phyloP scores from a whole-genome alignment of 2,329 filamentous ascomycete species.

The Colletotrichum nymphaeae region DNA sequence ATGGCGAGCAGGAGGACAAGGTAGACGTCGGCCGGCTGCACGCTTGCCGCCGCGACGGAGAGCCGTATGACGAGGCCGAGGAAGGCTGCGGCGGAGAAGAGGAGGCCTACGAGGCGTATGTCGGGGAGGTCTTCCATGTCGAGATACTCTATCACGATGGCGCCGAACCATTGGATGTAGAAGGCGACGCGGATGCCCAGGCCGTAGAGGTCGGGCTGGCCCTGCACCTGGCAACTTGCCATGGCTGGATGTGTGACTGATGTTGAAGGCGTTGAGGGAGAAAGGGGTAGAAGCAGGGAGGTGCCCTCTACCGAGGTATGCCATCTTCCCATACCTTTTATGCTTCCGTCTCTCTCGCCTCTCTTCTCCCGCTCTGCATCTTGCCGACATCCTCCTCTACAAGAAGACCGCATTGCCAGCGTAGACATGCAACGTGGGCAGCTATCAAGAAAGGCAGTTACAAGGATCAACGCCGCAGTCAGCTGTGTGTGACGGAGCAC shows the following conservation, averaged over 20 bases:
- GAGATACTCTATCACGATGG: conserved; percentile 45
- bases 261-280: neutral
- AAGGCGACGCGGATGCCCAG: conserved; percentile 48
- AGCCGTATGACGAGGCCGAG: conserved; percentile 44
- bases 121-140: conserved; percentile 42
- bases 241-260: conserved; percentile 23
- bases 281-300: neutral
- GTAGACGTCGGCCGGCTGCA: conserved; percentile 47
- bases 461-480: conserved; percentile 18
- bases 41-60: conserved; percentile 4
- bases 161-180: conserved; percentile 50
- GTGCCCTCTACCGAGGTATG: neutral
- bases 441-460: conserved; percentile 1
- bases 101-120: conserved; percentile 46
- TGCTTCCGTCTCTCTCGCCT: neutral
- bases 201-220: conserved; percentile 47
- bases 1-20: conserved; percentile 45
- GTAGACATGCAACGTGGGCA: conserved; percentile 26
- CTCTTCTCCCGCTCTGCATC: neutral
- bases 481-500: conserved; percentile 10
- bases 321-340: conserved; percentile 6
- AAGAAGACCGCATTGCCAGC: conserved; percentile 1
- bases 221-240: conserved; percentile 41
- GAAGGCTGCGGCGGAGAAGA: conserved; percentile 41
- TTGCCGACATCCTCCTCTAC: neutral